Evolutionary conservation across 371 early-diverging fungal genomes (phyloP).

Genomic region (Mucor indicus): DNA sequence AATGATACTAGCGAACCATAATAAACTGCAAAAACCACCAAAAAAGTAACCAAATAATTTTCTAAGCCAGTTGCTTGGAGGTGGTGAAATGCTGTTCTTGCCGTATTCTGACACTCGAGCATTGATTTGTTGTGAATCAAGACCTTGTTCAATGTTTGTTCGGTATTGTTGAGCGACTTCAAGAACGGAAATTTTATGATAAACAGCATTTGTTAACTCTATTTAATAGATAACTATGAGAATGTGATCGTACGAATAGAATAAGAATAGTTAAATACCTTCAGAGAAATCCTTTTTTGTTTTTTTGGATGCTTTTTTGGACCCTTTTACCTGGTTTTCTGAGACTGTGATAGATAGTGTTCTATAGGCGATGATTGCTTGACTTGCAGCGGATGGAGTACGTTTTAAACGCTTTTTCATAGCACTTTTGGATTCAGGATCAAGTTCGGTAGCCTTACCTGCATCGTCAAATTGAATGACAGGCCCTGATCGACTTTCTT

Average conservation of each 20-base stretch:
- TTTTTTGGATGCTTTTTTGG: conserved; percentile 3
- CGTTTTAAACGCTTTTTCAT: neutral
- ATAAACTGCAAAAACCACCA: conserved; percentile 40
- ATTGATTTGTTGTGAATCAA: conserved; percentile 31
- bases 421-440: neutral
- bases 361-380: conserved; percentile 32
- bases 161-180: conserved; percentile 48
- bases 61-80: conserved; percentile 39
- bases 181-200: conserved; percentile 23
- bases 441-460: no score
- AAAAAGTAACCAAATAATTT: conserved; percentile 44
- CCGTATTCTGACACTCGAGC: conserved; percentile 48
- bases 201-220: conserved; percentile 20
- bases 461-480: conserved; percentile 4
- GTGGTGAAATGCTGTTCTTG: conserved; percentile 43
- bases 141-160: conserved; percentile 39
- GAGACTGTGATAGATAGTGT: conserved; percentile 35
- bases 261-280: conserved; percentile 14
- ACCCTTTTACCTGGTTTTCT: conserved; percentile 21
- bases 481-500: neutral
- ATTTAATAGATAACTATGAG: neutral
- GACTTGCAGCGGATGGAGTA: conserved; percentile 12
- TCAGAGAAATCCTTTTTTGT: conserved; percentile 18
- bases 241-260: neutral
- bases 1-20: conserved; percentile 45